Evolutionary conservation across 2,329 filamentous ascomycete genomes (phyloP), one percentile per base, ranked within the genome.

Genomic region (Penicillium decumbens): DNA sequence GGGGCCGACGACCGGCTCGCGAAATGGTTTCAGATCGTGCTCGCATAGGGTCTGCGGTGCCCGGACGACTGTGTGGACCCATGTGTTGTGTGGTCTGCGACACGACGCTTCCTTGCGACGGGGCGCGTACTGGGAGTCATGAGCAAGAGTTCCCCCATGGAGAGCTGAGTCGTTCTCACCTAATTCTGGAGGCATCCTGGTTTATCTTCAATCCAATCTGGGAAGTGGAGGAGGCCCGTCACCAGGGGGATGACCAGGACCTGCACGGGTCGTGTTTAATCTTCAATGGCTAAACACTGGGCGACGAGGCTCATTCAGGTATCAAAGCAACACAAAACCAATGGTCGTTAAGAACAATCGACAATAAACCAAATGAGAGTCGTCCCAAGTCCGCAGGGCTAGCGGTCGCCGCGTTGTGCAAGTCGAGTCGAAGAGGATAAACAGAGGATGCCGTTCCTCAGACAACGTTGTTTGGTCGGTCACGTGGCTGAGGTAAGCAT

Each of bases 1-100:
- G 65, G 43, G 73, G 70, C 44, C 70, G 72, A 43, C 68, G 70
- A 58, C 63, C 65, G 51, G 62, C 66, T 43, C 69, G 65, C 10
- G 72, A 73, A n/a, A 69, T 58, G 24, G 65, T 71, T 55, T 71
- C 70, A 6, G 72, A 74, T 13, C 71, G 70, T 37, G 70, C 66
- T 48, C 70, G 65, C 56, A 68, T 60, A 38, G 69, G 68, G 50
- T 74, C 71, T 24, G 67, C 66, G 24, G 70, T 72, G 18, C 68
- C 70, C 23, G 70, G 70, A 23, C 71, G 70, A 54, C 69, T 73
- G 46, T 64, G 67, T 23, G 68, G 60, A 38, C 63, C 66, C 51
- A 71, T 62, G 41, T 71, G 68, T 30, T 57, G 55, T 8, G 67
- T 66, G 39, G 63, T 60, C 55, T 72, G 70, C 41, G 69, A 70